Evolutionary conservation across 2,329 filamentous ascomycete genomes (phyloP), one percentile per base, ranked within the genome.

Genomic region (Talaromyces sp.): DNA sequence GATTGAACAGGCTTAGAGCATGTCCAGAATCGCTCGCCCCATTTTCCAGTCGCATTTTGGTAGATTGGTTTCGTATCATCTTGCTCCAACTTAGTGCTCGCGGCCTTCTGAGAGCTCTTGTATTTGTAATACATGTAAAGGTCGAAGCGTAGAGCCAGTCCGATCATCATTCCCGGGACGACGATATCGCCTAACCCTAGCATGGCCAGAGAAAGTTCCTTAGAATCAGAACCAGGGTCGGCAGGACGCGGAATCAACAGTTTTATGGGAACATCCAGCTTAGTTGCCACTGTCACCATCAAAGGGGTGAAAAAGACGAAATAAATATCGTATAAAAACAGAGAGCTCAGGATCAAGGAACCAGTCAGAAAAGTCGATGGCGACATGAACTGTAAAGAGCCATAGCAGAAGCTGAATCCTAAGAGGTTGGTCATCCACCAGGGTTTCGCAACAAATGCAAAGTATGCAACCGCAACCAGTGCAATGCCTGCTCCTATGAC

Each of bases 281-380:
- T 89, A 7, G 89, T 96, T 12, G 94, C 95, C 8, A 99, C 81
- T 2, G 80, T 81, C 8, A 84, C 81, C 76, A 83, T 83, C 62
- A 83, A 71, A 0, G 82, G 81, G 0, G 82, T 82, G 65, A 79
- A 84, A 66, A 83, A 84, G 27, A 83, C 82, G 65, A 84, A 82
- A 74, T 95, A 87, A 56, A 99, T 94, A 72, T 99, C 94, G 71
- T 99, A 99, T 70, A 96, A 86, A 79, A 98, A 98, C 0, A 98
- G 81, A 0, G 89, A 91, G 9, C 82, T 79, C 1, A 98, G 81
- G 9, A 98, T 87, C 51, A 93, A 75, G 6, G 89, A 89, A 0
- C 92, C 92, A 0, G 91, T 96, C 60, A 84, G 79, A 71, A 97
- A 96, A 0, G 91, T 94, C 0, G 92, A 96, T 0, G 93, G 92